Conservation (phyloP, 345 rosid species). For the Citrus cavaleriei region DNA sequence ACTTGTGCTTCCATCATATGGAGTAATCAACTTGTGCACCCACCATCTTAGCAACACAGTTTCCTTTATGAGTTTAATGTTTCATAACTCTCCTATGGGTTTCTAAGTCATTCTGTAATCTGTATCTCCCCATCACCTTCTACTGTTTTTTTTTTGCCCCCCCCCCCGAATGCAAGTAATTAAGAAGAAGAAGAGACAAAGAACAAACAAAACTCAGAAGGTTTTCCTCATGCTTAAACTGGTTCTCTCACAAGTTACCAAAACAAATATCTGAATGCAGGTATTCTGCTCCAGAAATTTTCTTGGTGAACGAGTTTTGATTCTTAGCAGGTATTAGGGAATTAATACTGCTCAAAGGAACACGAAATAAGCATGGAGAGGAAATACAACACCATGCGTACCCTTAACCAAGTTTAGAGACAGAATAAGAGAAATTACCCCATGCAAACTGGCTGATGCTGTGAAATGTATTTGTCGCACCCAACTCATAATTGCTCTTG, state of each 20-base stretch:
- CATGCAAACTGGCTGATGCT: slow-evolving; percentile 90
- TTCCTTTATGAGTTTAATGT: neutral
- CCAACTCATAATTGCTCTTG: slow-evolving; percentile 86
- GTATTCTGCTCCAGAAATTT: too few relatives aligned
- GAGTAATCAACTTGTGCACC: neutral
- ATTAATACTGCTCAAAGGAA: slow-evolving; percentile 1
- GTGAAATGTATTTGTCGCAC: slow-evolving; percentile 65
- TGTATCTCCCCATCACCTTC: neutral
- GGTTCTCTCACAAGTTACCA: neutral
- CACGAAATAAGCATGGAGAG: neutral
- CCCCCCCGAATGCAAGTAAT: neutral
- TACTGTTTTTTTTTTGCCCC: too few relatives aligned
- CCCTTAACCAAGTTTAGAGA: slow-evolving; percentile 3
- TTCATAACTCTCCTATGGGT: neutral
- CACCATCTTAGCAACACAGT: neutral
- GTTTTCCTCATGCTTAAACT: neutral
- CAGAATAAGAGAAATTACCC: slow-evolving; percentile 46
- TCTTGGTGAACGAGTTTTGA: neutral
- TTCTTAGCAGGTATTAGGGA: neutral
- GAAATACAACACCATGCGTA: neutral
- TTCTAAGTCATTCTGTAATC: neutral
- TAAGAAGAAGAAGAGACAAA: neutral
- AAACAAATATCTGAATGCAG: too few relatives aligned
- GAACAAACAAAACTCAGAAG: neutral
- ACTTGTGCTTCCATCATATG: neutral